Evolutionary conservation across 2,329 filamentous ascomycete species (phyloP).

Genomic region (Diplodia mutila): DNA sequence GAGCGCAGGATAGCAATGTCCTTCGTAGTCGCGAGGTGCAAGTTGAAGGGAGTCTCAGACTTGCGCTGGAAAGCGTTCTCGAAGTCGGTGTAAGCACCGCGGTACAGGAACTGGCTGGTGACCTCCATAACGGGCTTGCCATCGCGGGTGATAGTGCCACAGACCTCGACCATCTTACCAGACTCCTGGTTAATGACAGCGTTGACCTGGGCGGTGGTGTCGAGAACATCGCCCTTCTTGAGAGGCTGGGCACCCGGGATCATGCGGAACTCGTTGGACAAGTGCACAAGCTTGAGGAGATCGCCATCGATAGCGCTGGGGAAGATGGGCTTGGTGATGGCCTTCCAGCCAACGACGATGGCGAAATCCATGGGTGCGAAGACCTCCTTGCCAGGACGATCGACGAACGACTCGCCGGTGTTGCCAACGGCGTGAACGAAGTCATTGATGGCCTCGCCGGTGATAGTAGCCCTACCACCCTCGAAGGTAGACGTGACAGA

Average conservation of each 20-base stretch:
- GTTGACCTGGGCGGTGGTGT: conserved; percentile 94
- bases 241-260: conserved; percentile 91
- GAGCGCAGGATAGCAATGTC: conserved; percentile 93
- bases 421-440: conserved; percentile 99
- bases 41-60: conserved; percentile 90
- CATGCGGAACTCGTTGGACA: conserved; percentile 99
- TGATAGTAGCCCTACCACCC: conserved; percentile 84
- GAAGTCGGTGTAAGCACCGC: conserved; percentile 87
- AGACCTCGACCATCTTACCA: conserved; percentile 99
- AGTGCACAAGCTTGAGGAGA: conserved; percentile 90
- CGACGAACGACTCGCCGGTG: conserved; percentile 95
- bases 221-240: conserved; percentile 91
- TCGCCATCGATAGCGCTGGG: conserved; percentile 95
- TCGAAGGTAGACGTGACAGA: conserved; percentile 86
- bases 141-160: conserved; percentile 87
- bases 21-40: conserved; percentile 83
- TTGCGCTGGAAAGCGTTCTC: conserved; percentile 99
- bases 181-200: conserved; percentile 97
- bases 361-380: conserved; percentile 98
- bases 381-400: conserved; percentile 89
- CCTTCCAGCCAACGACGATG: conserved; percentile 98
- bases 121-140: conserved; percentile 94
- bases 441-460: conserved; percentile 91
- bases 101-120: conserved; percentile 96
- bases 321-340: conserved; percentile 99